Base-by-base conservation (phyloP, 148 eudicot species). In the Rhododendron williamsianum region DNA sequence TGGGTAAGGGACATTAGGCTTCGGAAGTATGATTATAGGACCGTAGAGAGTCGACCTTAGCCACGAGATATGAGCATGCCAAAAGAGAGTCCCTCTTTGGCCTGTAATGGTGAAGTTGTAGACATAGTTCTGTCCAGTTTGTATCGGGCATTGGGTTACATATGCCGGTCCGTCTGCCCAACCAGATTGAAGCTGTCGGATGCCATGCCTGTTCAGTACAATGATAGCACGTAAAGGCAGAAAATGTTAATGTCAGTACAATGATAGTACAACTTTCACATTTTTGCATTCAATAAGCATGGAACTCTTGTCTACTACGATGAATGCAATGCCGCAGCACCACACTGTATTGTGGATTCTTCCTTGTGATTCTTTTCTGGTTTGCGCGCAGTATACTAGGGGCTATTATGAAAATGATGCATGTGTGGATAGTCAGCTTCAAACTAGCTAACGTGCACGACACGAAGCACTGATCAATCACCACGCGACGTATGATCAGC, bases 141-240 rank as follows among this genome's bases (percentile, higher is more conserved):
- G 93, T 45, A 92, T 92, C 13, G 94, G 94, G 56, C 93, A 92
- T 18, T 92, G 94, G 2, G 93, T 92, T n/a, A 91, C 81, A 38
- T 92, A 92, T 9, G 93, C 89, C 3, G 94, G 94, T 10, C 94
- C 94, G 78, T 92, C 94, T 2, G 94, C 94, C 93, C 94, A 92
- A 7, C 94, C 94, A 35, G 92, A 89, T 49, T 88, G 86, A 52
- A 92, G 83, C 41, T 91, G 92, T 78, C 92, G 71, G 6, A 90
- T 85, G 1, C 94, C 93, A 85, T 92, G 94, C 94, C 92, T 92
- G 85, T 87, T 60, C 30, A 35, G 65, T 8, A 71, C 21, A 71
- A 67, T 30, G 19, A 69, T 10, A 30, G 6, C 76, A 71, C 6
- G 10, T 18, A 12, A 69, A 35, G 38, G 7, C 1, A 4, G 18